Conservation (phyloP, 192 early-diverging fungal species). For the Umbelopsis sp. region DNA sequence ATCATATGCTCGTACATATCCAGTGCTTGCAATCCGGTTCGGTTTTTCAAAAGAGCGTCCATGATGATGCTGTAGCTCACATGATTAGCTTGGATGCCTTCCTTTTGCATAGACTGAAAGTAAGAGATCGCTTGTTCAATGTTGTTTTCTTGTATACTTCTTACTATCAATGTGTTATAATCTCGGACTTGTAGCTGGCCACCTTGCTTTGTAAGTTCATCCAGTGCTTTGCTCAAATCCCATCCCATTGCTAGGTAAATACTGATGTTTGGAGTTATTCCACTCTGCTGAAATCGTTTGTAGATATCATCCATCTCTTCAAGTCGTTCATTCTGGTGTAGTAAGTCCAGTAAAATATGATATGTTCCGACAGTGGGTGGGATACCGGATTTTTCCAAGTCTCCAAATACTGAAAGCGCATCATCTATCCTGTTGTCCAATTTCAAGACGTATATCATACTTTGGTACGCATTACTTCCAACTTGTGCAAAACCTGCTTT, state of each 20-base stretch:
- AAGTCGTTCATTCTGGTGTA: neutral
- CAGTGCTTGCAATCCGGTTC: conserved; percentile 17
- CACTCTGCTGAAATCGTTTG: neutral
- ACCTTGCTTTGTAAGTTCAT: neutral
- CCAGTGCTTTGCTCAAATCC: conserved; percentile 15
- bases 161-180: conserved; percentile 35
- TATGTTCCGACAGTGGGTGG: conserved; percentile 1
- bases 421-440: neutral
- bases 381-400: conserved; percentile 23
- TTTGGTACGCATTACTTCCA: conserved; percentile 23
- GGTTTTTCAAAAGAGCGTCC: conserved; percentile 33
- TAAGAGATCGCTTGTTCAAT: conserved; percentile 32
- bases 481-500: neutral
- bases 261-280: neutral
- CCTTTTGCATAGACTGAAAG: conserved; percentile 25
- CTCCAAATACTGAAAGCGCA: conserved; percentile 18
- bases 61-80: conserved; percentile 42
- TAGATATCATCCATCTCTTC: conserved; percentile 7
- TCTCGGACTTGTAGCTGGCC: neutral
- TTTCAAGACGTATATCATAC: conserved; percentile 25
- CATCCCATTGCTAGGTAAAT: conserved; percentile 21
- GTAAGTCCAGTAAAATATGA: neutral
- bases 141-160: conserved; percentile 25
- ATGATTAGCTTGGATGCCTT: conserved; percentile 19
- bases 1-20: conserved; percentile 42